These are phyloP conservation scores for Syncephalis fuscata DNA, from an alignment of 371 early-diverging fungal species.

Conservation along the genomic window DNA sequence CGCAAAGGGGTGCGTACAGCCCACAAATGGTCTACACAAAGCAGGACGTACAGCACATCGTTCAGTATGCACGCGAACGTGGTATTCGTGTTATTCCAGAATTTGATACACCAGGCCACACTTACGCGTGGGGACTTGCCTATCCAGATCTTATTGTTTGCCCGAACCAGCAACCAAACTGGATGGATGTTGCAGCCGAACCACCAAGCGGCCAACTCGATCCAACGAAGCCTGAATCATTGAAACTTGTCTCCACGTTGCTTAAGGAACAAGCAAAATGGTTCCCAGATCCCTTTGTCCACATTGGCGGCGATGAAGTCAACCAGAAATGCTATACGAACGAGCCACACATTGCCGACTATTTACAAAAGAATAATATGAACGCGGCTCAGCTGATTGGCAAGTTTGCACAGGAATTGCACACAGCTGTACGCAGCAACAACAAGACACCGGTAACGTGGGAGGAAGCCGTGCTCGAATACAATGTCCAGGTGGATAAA, in stretches of 20 bases:
- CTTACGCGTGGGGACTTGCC: slow-evolving; percentile 17
- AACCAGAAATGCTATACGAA: slow-evolving; percentile 41
- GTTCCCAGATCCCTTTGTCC: slow-evolving; percentile 52
- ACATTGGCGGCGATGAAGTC: slow-evolving; percentile 66
- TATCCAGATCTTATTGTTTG: slow-evolving; percentile 24
- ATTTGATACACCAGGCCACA: slow-evolving; percentile 69
- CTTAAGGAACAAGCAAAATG: slow-evolving; percentile 32
- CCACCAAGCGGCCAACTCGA: slow-evolving; percentile 64
- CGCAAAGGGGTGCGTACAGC: slow-evolving; percentile 43
- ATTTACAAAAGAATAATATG: slow-evolving; percentile 12
- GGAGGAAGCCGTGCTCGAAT: slow-evolving; percentile 33
- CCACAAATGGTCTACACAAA: slow-evolving; percentile 34
- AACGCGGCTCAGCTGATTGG: slow-evolving; percentile 11
- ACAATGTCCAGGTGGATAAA: slow-evolving; percentile 20
- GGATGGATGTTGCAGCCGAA: slow-evolving; percentile 26
- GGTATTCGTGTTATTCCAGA: slow-evolving; percentile 67
- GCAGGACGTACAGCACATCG: slow-evolving; percentile 31
- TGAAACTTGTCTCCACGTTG: slow-evolving; percentile 34
- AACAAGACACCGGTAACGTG: slow-evolving; percentile 30
- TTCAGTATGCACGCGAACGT: slow-evolving; percentile 42
- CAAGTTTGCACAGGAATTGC: slow-evolving; percentile 10
- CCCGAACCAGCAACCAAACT: slow-evolving; percentile 18
- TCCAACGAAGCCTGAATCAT: slow-evolving; percentile 30
- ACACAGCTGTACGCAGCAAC: slow-evolving; percentile 11
- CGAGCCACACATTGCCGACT: slow-evolving; percentile 10